Base-by-base conservation (phyloP, 306 rosid species). In the Sicyos baderoa region DNA sequence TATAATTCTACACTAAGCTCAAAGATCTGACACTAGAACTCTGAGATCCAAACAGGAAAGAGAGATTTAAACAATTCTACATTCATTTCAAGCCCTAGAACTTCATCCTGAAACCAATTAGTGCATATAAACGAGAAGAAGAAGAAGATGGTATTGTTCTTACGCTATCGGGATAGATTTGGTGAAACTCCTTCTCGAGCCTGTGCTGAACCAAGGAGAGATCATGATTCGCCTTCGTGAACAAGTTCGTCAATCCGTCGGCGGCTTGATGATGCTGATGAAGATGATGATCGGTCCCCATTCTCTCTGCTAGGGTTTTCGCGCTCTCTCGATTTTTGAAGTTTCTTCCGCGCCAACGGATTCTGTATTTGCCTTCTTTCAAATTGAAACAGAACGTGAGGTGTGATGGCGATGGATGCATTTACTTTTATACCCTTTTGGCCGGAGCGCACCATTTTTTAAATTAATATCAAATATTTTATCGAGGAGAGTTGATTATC, bases 131-230 rank as follows among this genome's bases (percentile, higher is more conserved):
- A 70, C 22, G 49, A 75, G 60, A 71, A 23, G 18, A 58, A 64
- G 29, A 72, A 19, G 49, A 42, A 59, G 22, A 40, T 54, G 19
- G 21, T 18, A n/a, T 19, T 49, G 48, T 11, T 40, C 77, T 69
- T 74, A 89, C 96, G 19, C 80, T 87, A n/a, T 92, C 81, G 3
- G 95, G 93, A 85, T 92, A 92, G 23, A 80, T 57, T 13, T 78
- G 91, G 37, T 87, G 91, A 69, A 89, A 92, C 77, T 92, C 98
- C 74, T 75, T 87, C 57, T 92, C 91, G 73, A 92, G 96, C 76
- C 80, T 81, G 79, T 73, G 64, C 9, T 85, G 86, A 77, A 85
- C 83, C 66, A 72, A 58, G 0, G 79, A 53, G 22, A 92, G 95
- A 82, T 92, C 96, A 76, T 81, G 96, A 76, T 83, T 86, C 50